Base-by-base conservation (phyloP, 1,139 yeast genomes). In the Lodderomyces parapsilosis region DNA sequence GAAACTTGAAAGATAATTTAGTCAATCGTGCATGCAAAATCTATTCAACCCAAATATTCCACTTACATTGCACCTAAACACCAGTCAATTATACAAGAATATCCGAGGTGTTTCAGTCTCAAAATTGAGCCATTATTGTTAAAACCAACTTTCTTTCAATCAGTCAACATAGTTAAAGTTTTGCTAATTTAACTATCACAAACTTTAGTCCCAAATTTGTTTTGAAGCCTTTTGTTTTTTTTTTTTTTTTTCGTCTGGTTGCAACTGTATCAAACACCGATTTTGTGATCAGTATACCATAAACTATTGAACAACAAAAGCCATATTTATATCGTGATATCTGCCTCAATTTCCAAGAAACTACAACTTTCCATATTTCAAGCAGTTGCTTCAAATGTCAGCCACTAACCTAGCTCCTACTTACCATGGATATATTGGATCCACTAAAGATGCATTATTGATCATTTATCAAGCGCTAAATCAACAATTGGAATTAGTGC, bases 381-480 rank as follows among this genome's bases (percentile, higher is more conserved):
- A 28, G 6, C 15, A n/a, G 9, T 6, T n/a, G 10, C 4, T n/a
- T n/a, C 5, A 14, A 13, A 63, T 63, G 66, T 53, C 64, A 14
- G 45, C 60, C 2, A 38, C 64, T 19, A 63, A 61, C 41, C 53
- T 69, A 41, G 39, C 55, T 2, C 89, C 96, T 1, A 84, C 96
- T 1, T 89, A 77, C 59, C 68, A 68, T 42, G 96, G 96, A 9
- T 89, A 83, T 58, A 84, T 90, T 36, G 87, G 85, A 14, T 79
- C 89, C 31, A 87, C 95, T 19, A 80, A 80, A 51, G 97, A 90
- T 59, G 96, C 96, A 1, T 67, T 90, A 39, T 61, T 88, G 5
- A 75, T 90, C n/a, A 79, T 90, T 43, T 96, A 90, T 57, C 90
- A 88, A 15, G 82, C 85, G 6, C 60, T 88, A 31, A 77, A 81